Percentiles rank a stretch among this genome's conserved stretches.
Conservation (phyloP, 371 early-diverging fungal genomes). For the Saksenaea vasiformis region DNA sequence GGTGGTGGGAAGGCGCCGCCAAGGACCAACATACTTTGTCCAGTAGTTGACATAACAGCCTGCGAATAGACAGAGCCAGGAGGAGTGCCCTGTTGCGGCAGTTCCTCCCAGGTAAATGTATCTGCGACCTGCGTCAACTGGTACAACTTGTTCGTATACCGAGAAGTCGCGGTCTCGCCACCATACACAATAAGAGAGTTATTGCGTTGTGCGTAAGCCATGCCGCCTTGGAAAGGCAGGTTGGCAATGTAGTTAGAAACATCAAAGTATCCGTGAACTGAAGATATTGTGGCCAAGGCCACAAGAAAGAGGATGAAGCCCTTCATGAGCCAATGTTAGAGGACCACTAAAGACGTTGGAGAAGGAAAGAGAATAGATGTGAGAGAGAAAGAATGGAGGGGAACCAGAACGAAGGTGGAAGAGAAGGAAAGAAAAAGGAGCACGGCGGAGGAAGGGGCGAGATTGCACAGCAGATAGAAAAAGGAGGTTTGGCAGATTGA, state of each 20-base stretch:
- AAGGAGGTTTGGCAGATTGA: background rate
- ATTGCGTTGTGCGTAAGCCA: constrained; percentile 26
- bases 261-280: constrained; percentile 25
- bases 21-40: constrained; percentile 12
- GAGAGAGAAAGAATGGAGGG: background rate
- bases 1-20: constrained; percentile 16
- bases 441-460: background rate
- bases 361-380: background rate
- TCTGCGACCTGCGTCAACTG: constrained; percentile 20
- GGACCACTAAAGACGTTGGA: background rate
- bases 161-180: constrained; percentile 28
- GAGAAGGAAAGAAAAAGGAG: background rate
- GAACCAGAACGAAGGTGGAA: background rate
- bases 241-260: constrained; percentile 15
- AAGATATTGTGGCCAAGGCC: background rate
- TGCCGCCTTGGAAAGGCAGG: constrained; percentile 31
- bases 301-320: constrained; percentile 1
- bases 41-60: constrained; percentile 16
- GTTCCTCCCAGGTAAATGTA: constrained; percentile 20
- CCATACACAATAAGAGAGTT: constrained; percentile 34
- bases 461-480: background rate
- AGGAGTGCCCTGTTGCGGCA: constrained; percentile 26
- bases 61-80: constrained; percentile 14
- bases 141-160: constrained; percentile 23
- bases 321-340: background rate